A percentile compares a stretch with the other conserved stretches of the same genome.
phyloP scores from a whole-genome alignment of 176 grass and related monocot genomes.

The Saccharum officinarum region DNA sequence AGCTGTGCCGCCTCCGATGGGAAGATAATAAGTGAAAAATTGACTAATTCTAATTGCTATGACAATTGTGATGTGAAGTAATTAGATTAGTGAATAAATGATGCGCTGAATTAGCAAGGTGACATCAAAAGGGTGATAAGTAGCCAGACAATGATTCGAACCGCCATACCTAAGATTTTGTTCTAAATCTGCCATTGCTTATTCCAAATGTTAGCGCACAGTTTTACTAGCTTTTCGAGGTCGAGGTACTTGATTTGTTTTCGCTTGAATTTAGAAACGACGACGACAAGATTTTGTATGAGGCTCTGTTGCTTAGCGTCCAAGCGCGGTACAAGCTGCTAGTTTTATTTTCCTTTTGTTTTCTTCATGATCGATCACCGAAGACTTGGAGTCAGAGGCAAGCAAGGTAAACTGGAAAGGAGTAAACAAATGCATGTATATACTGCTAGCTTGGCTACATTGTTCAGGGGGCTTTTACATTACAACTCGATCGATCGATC shows the following conservation, averaged over 20 bases:
- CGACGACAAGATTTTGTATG: background rate
- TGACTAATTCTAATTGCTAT: no score
- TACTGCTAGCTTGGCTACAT: constrained; percentile 32
- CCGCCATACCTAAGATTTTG: no score
- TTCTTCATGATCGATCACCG: background rate
- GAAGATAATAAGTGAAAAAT: no score
- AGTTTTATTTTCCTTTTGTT: background rate
- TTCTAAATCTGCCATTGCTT: no score
- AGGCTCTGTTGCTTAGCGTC: background rate
- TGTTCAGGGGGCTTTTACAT: constrained; percentile 33
- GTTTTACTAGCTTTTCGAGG: background rate
- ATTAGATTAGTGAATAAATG: no score
- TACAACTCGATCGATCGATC: constrained; percentile 22
- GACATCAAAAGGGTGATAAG: no score
- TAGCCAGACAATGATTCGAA: no score
- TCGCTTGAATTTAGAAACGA: background rate
- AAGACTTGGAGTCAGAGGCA: constrained; percentile 4
- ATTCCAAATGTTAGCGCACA: background rate
- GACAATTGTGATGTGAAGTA: no score
- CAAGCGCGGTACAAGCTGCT: background rate
- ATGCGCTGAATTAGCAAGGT: no score
- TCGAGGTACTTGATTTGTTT: background rate
- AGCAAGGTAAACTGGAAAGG: background rate
- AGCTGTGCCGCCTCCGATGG: no score
- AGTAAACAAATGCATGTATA: constrained; percentile 37